These are phyloP conservation scores for Vicia sativa DNA, from an alignment of 306 rosid genomes.

Conservation along the genomic window DNA sequence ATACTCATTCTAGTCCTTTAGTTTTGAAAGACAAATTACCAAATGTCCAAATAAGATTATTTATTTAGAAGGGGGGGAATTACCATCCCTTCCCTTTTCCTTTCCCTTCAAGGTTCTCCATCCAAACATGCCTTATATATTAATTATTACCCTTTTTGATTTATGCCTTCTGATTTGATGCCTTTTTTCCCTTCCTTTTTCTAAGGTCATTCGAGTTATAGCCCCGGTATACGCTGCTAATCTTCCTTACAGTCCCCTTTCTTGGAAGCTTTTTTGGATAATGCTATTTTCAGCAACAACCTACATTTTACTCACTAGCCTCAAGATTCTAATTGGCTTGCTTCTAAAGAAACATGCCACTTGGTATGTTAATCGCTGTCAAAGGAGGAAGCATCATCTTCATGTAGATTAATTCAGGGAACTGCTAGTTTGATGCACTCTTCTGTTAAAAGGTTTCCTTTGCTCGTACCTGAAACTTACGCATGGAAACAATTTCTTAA, in stretches of 20 bases:
- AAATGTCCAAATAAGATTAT: neutral
- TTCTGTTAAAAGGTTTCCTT: slow-evolving; percentile 8
- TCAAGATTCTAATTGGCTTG: slow-evolving; percentile 75
- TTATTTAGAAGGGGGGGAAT: neutral
- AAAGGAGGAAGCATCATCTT: slow-evolving; percentile 69
- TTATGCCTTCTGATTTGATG: slow-evolving; percentile 25
- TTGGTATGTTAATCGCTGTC: slow-evolving; percentile 87
- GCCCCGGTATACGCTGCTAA: slow-evolving; percentile 82
- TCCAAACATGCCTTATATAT: neutral
- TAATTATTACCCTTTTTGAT: neutral
- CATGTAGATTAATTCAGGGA: slow-evolving; percentile 53
- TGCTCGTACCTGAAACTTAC: slow-evolving; percentile 14
- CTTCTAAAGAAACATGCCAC: slow-evolving; percentile 70
- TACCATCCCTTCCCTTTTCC: neutral
- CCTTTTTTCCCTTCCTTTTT: neutral
- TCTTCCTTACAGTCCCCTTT: slow-evolving; percentile 67
- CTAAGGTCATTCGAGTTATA: slow-evolving; percentile 82
- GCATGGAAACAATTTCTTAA: slow-evolving; percentile 3
- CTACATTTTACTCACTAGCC: slow-evolving; percentile 83
- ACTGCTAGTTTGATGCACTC: slow-evolving; percentile 4
- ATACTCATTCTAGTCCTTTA: neutral
- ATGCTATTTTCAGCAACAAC: slow-evolving; percentile 59
- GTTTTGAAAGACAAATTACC: neutral
- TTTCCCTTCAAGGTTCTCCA: slow-evolving; percentile 17
- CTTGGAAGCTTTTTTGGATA: slow-evolving; percentile 65